Evolutionary conservation across 306 rosid genomes (phyloP).

Genomic region (Glycine latifolia): DNA sequence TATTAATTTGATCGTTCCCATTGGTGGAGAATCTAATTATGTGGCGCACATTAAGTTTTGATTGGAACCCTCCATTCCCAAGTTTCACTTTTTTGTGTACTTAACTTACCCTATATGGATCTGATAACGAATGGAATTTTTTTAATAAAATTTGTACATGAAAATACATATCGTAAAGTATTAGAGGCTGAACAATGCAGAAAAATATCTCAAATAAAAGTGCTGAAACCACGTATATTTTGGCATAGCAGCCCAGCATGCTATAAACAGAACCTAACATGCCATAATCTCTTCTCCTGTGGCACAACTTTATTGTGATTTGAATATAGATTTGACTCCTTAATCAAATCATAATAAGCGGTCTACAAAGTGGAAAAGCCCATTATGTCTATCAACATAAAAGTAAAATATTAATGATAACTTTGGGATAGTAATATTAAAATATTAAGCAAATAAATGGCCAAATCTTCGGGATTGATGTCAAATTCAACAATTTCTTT

Average conservation of each 20-base stretch:
- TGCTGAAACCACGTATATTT: neutral
- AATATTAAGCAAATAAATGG: slow-evolving; percentile 34
- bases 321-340: slow-evolving; percentile 10
- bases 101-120: neutral
- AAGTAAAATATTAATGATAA: slow-evolving; percentile 31
- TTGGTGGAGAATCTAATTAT: slow-evolving; percentile 10
- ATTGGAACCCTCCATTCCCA: neutral
- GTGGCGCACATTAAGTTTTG: slow-evolving; percentile 7
- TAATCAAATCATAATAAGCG: slow-evolving; percentile 23
- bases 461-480: slow-evolving; percentile 25
- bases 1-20: neutral
- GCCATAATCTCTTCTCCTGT: neutral
- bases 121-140: neutral
- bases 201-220: neutral
- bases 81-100: neutral
- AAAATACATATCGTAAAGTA: neutral
- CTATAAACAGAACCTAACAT: neutral
- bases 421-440: slow-evolving; percentile 4
- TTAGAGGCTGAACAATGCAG: neutral
- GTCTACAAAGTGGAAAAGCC: slow-evolving; percentile 35
- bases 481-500: slow-evolving; percentile 41
- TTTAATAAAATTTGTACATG: neutral
- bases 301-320: slow-evolving; percentile 28
- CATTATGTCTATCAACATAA: slow-evolving; percentile 23
- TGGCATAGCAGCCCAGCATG: slow-evolving; percentile 15